Percentiles rank a stretch among this genome's conserved stretches.
phyloP scores from a whole-genome alignment of 169 alveolate species.

The Cryptosporidium tyzzeri region DNA sequence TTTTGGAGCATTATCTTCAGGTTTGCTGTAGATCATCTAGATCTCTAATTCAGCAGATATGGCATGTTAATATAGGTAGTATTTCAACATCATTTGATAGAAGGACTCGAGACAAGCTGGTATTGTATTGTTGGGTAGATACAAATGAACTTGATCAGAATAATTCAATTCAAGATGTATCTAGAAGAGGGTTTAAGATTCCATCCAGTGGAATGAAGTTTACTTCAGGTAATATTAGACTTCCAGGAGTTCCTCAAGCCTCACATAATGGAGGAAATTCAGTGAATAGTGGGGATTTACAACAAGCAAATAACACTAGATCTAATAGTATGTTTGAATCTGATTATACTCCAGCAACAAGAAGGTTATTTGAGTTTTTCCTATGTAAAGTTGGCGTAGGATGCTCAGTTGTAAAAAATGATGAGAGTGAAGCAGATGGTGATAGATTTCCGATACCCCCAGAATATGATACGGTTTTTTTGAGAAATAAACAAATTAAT shows the following conservation, averaged over 20 bases:
- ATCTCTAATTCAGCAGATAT: slow-evolving; percentile 62
- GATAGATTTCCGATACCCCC: slow-evolving; percentile 83
- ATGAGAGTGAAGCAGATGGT: slow-evolving; percentile 82
- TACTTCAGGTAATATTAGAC: slow-evolving; percentile 89
- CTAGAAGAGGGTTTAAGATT: slow-evolving; percentile 88
- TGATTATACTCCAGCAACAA: slow-evolving; percentile 73
- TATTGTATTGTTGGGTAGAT: slow-evolving; percentile 87
- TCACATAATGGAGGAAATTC: slow-evolving; percentile 6
- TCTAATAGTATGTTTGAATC: slow-evolving; percentile 52
- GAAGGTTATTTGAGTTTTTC: slow-evolving; percentile 86
- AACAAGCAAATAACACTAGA: not conserved
- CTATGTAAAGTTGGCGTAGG: slow-evolving; percentile 91
- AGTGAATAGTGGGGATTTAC: not conserved
- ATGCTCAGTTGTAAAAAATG: slow-evolving; percentile 83
- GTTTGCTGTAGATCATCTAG: slow-evolving; percentile 74
- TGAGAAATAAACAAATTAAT: slow-evolving; percentile 68
- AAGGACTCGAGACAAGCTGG: slow-evolving; percentile 81
- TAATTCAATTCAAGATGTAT: slow-evolving; percentile 89
- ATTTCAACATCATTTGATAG: slow-evolving; percentile 67
- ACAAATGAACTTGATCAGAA: slow-evolving; percentile 85
- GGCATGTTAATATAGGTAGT: slow-evolving; percentile 68
- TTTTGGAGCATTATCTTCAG: slow-evolving; percentile 65
- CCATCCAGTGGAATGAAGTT: slow-evolving; percentile 87
- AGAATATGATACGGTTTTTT: slow-evolving; percentile 79
- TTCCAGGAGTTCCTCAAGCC: slow-evolving; percentile 71